phyloP scores from a whole-genome alignment of 2,329 filamentous ascomycete genomes.

The Chaetomiaceae sp. region DNA sequence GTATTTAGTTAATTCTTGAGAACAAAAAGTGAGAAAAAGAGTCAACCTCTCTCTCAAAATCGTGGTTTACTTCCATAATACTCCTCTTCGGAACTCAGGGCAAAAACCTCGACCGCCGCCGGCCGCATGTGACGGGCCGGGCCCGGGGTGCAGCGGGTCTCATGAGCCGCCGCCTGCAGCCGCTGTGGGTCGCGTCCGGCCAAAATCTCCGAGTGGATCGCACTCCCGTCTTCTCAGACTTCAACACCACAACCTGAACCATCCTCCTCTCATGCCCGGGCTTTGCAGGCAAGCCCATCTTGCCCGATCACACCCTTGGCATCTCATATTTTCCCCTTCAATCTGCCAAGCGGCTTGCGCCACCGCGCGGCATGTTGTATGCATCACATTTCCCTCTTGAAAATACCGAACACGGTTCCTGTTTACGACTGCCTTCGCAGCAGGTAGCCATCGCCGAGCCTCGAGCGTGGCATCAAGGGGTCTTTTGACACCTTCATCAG shows the following conservation, averaged over 20 bases:
- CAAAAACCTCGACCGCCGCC: not conserved
- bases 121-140: constrained; percentile 1
- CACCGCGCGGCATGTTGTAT: not conserved
- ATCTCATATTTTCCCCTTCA: not conserved
- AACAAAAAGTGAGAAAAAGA: too few species aligned
- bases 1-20: too few species aligned
- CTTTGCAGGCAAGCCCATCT: not conserved
- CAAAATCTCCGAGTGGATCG: not conserved
- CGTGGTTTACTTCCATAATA: too few species aligned
- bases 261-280: too few species aligned
- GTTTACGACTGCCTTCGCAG: too few species aligned
- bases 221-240: too few species aligned
- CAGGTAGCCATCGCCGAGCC: not conserved
- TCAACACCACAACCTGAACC: too few species aligned
- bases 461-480: constrained; percentile 19
- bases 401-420: too few species aligned
- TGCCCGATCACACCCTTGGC: not conserved
- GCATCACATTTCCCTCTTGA: too few species aligned
- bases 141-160: constrained; percentile 5
- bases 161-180: not conserved
- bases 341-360: not conserved
- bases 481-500: not conserved
- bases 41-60: too few species aligned
- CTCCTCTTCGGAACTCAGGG: too few species aligned
- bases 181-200: not conserved